Evolutionary conservation across 176 grass and related monocot species (phyloP).

Genomic region (Zizania latifolia): DNA sequence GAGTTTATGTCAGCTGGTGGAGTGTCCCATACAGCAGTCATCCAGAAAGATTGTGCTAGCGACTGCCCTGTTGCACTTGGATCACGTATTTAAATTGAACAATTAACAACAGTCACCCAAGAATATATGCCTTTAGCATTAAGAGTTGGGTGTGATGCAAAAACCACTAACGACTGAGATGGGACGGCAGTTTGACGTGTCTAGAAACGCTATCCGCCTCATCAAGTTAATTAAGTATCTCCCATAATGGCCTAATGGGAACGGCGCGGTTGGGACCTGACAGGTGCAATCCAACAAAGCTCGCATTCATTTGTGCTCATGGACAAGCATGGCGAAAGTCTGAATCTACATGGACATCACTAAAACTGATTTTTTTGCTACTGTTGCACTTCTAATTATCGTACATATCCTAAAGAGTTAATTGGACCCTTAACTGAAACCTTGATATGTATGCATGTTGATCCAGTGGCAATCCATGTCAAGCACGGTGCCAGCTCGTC

Average conservation of each 20-base stretch:
- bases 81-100: not conserved
- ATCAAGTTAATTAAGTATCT: conserved; percentile 1
- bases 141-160: conserved; percentile 15
- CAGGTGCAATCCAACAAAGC: too few species aligned
- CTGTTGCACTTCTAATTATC: not conserved
- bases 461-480: conserved; percentile 14
- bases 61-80: not conserved
- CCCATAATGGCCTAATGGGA: conserved; percentile 9
- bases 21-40: not conserved
- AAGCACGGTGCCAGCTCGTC: conserved; percentile 11
- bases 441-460: not conserved
- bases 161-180: not conserved
- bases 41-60: not conserved
- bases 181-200: not conserved
- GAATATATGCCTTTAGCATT: too few species aligned
- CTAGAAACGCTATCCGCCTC: not conserved
- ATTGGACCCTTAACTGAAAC: not conserved
- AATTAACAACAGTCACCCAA: not conserved
- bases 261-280: conserved; percentile 17
- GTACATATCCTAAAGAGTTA: not conserved
- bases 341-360: too few species aligned
- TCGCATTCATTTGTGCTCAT: too few species aligned
- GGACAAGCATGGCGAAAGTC: not conserved
- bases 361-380: not conserved
- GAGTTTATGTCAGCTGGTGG: not conserved